Base-by-base conservation (phyloP, 352 stramenopile genomes). In the Achlya hypogyna region DNA sequence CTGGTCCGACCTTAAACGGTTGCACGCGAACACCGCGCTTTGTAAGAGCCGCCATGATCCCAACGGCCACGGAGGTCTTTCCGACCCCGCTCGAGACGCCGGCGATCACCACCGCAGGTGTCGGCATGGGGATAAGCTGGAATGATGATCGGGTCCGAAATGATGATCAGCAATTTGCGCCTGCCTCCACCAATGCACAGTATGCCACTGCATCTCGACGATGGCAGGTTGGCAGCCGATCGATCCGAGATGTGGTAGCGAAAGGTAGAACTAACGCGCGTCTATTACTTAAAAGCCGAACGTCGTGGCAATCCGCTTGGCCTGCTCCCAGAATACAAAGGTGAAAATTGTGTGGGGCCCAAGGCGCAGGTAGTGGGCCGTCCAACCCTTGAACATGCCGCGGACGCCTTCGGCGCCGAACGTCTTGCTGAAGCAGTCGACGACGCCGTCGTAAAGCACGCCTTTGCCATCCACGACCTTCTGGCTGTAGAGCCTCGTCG, bases 351-450 rank as follows among this genome's bases (percentile, higher is more conserved):
- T 95, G 74, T 95, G 86, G 4, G 86, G 86, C 8, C 84, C 86
- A 62, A 95, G 77, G 25, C 86, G 86, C 65, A 95, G 86, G 78
- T 93, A 95, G 65, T 95, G 84, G 49, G 86, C 86, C 20, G 81
- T 74, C 86, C 86, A 95, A 60, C 86, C 86, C 73, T 95, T 95
- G 79, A 89, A 93, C 63, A 95, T 91, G 16, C 84, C 86, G 1
- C 77, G 71, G 52, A 95, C 76, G 14, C 86, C 86, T 62, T 95
- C 86, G 29, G 76, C 77, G 22, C 84, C 81, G 72, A 86, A 83
- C 5, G 86, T 95, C 75, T 95, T 93, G 47, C 53, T 31, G 49
- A 91, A 79, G 68, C 86, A 93, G 71, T 95, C 86, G 20, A 88
- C 47, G 27, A 93, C 70, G 51, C 80, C 80, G 27, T 73, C 74